Conservation (phyloP, 2,329 filamentous ascomycete genomes). For the Aspergillus sclerotialis region DNA sequence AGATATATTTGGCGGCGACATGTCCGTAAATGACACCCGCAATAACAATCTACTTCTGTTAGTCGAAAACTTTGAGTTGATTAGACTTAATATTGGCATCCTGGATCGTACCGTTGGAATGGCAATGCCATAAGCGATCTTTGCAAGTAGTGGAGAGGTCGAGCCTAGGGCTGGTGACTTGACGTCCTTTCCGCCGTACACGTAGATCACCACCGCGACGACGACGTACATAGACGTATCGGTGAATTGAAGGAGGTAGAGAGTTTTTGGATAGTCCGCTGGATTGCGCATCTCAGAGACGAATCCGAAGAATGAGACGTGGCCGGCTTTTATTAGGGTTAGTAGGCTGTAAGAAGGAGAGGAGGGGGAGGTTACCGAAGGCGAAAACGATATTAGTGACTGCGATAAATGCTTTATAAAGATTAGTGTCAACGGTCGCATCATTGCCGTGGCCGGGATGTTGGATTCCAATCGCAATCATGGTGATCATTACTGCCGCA, state of each 20-base stretch:
- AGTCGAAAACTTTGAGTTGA: no score
- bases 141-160: constrained; percentile 45
- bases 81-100: not conserved
- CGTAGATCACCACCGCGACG: constrained; percentile 60
- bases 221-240: constrained; percentile 55
- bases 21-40: constrained; percentile 61
- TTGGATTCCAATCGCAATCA: constrained; percentile 53
- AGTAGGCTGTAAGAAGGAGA: not conserved
- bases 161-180: constrained; percentile 58
- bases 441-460: constrained; percentile 24
- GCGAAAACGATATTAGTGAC: not conserved
- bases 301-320: constrained; percentile 57
- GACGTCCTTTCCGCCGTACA: constrained; percentile 53
- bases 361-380: not conserved
- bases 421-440: constrained; percentile 3
- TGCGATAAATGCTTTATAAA: constrained; percentile 34
- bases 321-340: not conserved
- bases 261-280: constrained; percentile 50
- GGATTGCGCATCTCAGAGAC: constrained; percentile 55
- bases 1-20: constrained; percentile 57
- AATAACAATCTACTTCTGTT: constrained; percentile 52
- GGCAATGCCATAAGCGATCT: constrained; percentile 58
- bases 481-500: constrained; percentile 54
- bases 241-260: constrained; percentile 50
- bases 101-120: constrained; percentile 44